A percentile compares a stretch with the other conserved stretches of the same genome.
These are phyloP conservation scores for Limonomyces culmigenus DNA, from an alignment of 1,284 basidiomycete genomes.

Conservation along the genomic window DNA sequence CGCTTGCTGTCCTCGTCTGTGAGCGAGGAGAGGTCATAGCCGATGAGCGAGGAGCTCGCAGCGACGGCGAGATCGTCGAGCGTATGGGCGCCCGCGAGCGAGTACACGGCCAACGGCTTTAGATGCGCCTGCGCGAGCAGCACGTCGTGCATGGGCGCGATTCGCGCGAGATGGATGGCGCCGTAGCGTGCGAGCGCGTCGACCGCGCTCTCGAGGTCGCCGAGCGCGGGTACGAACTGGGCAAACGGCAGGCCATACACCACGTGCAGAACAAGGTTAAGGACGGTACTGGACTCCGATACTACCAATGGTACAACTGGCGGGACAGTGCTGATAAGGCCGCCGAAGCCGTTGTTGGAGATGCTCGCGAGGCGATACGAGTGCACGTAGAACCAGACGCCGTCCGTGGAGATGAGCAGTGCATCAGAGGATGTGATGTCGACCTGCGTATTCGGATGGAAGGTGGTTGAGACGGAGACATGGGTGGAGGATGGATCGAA, in stretches of 20 bases:
- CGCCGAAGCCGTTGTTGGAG: conserved; percentile 38
- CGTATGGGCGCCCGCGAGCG: conserved; percentile 36
- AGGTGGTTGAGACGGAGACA: conserved; percentile 1
- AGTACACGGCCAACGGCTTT: conserved; percentile 38
- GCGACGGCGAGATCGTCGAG: conserved; percentile 42
- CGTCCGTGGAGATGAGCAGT: conserved; percentile 6
- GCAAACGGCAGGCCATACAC: conserved; percentile 43
- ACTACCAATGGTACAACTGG: conserved; percentile 20
- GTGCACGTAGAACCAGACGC: conserved; percentile 33
- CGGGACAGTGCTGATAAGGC: conserved; percentile 2
- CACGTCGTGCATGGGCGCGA: conserved; percentile 22
- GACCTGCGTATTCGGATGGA: not conserved
- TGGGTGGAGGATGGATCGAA: too few species aligned
- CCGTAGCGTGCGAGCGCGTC: conserved; percentile 32
- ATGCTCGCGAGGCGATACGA: conserved; percentile 23
- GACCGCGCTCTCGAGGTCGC: conserved; percentile 29
- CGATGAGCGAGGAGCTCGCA: conserved; percentile 41
- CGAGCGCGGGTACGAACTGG: conserved; percentile 41
- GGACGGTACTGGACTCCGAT: conserved; percentile 28
- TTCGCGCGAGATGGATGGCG: conserved; percentile 21
- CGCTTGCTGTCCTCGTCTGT: conserved; percentile 40
- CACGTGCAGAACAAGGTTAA: conserved; percentile 47
- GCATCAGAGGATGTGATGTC: conserved; percentile 4
- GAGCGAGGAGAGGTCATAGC: conserved; percentile 33
- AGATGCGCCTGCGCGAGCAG: conserved; percentile 26